Base-by-base conservation (phyloP, 345 rosid species). In the Angophora floribunda region DNA sequence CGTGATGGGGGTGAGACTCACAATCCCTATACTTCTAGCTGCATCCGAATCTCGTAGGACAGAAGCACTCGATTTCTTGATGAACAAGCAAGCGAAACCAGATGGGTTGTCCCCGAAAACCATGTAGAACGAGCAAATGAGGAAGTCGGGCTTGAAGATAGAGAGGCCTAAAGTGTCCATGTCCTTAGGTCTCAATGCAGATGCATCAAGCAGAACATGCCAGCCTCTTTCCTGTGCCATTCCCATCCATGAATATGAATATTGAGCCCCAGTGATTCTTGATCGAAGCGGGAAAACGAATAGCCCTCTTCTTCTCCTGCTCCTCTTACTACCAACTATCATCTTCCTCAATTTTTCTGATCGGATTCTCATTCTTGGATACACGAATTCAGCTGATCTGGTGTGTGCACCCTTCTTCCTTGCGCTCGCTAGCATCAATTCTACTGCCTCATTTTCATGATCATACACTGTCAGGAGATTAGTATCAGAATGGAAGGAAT, bases 81-180 rank as follows among this genome's bases (percentile, higher is more conserved):
- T 89, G 70, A 97, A 94, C 89, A 97, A 89, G 92, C 99, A 97
- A 52, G 96, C 93, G 51, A 97, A 95, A 26, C 98, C 98, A 1
- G 95, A 93, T 17, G 95, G 96, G 86, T 95, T 92, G 6, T 95
- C 97, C 4, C 98, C 99, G 87, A 95, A 95, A 47, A 96, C 91
- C 91, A 95, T 95, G 93, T 90, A 94, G 89, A 96, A 96, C 9
- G 96, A 95, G 92, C 95, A 97, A 22, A 96, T 88, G 13, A 97
- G 90, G 86, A 97, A 96, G 87, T 96, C 98, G 13, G 99, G 99
- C 88, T 92, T 92, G 90, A 96, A 96, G 26, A 97, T 86, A 85
- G 97, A 95, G 9, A 97, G 94, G 7, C 99, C 99, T 59, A 97
- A 87, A 13, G 99, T 95, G 28, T 97, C 99, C 99, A 97, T 97